A percentile compares a stretch with the other conserved stretches of the same genome.
Conservation (phyloP, 306 rosid genomes). For the Fagus crenata region DNA sequence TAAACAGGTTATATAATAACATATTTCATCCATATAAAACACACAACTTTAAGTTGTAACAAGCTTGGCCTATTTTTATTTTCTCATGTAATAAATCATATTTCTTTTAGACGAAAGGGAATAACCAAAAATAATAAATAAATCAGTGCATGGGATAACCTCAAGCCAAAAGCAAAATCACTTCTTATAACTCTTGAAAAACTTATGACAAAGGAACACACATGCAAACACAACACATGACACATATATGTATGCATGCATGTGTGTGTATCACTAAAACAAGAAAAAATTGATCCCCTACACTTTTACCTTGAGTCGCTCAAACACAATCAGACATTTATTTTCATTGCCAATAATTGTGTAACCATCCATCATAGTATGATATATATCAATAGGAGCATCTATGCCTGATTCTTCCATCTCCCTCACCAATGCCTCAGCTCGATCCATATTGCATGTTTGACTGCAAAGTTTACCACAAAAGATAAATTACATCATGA, state of each 20-base stretch:
- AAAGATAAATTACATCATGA: conserved; percentile 11
- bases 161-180: no score
- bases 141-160: background rate
- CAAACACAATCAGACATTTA: conserved; percentile 87
- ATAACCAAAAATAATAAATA: background rate
- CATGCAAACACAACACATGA: background rate
- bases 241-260: background rate
- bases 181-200: no score
- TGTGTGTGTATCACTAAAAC: background rate
- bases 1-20: background rate
- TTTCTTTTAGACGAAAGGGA: background rate
- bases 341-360: conserved; percentile 82
- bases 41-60: background rate
- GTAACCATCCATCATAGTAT: conserved; percentile 99
- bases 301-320: conserved; percentile 77
- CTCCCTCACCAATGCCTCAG: conserved; percentile 89
- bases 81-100: background rate
- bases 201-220: background rate
- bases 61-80: background rate
- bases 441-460: conserved; percentile 69
- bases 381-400: conserved; percentile 92
- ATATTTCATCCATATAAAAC: background rate
- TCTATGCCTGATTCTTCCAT: conserved; percentile 99
- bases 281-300: background rate
- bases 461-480: conserved; percentile 54